phyloP scores from a whole-genome alignment of 768 basidiomycete species.

The Xerocomellus intermedius region DNA sequence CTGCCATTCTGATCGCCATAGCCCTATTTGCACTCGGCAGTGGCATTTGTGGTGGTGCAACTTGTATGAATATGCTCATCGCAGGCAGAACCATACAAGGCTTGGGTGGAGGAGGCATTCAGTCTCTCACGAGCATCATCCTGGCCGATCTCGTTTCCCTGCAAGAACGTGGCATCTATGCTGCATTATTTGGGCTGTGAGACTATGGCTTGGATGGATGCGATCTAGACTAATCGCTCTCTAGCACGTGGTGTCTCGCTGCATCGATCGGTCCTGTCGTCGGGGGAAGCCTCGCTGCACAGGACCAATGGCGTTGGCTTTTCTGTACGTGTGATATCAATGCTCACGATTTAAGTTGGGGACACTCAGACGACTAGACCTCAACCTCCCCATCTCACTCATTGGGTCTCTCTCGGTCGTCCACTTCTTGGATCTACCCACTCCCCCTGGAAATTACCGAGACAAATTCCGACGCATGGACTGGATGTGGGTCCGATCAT shows the following conservation, averaged over 20 bases:
- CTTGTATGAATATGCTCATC: slow-evolving; percentile 21
- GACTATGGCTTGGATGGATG: not conserved
- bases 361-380: slow-evolving; percentile 24
- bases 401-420: slow-evolving; percentile 23
- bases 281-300: slow-evolving; percentile 35
- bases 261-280: slow-evolving; percentile 34
- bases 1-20: slow-evolving; percentile 24
- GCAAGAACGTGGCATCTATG: slow-evolving; percentile 39
- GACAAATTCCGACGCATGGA: slow-evolving; percentile 39
- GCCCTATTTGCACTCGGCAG: slow-evolving; percentile 35
- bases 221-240: not conserved
- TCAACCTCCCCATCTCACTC: slow-evolving; percentile 39
- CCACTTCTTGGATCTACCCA: slow-evolving; percentile 33
- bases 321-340: slow-evolving; percentile 33
- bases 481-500: slow-evolving; percentile 32
- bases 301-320: slow-evolving; percentile 41
- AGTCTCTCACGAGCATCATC: slow-evolving; percentile 38
- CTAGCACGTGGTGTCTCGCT: slow-evolving; percentile 36
- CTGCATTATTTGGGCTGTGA: slow-evolving; percentile 26
- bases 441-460: slow-evolving; percentile 30
- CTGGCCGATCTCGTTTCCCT: slow-evolving; percentile 44
- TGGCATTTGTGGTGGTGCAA: slow-evolving; percentile 34
- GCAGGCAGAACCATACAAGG: slow-evolving; percentile 33
- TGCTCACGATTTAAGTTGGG: not conserved
- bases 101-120: slow-evolving; percentile 37